These are phyloP conservation scores for Umbilicus rupestris DNA, from an alignment of 164 flowering plant species.

Conservation along the genomic window DNA sequence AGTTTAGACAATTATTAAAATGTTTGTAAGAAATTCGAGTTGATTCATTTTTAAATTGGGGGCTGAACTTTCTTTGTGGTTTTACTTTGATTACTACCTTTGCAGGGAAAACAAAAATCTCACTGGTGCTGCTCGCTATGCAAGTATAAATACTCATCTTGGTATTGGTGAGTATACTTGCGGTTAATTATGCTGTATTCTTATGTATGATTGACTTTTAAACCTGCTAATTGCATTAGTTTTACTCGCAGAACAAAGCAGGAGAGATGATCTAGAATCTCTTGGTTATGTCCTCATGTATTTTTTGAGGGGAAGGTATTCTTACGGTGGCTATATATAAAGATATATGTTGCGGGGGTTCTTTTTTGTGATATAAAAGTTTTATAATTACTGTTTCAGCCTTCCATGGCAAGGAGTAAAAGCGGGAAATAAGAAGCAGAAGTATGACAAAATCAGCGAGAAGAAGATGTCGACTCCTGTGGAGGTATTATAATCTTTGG, in stretches of 20 bases:
- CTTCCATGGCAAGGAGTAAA: slow-evolving; percentile 12
- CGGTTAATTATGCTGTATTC: neutral
- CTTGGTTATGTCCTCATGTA: slow-evolving; percentile 51
- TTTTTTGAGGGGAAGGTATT: slow-evolving; percentile 45
- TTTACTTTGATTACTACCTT: neutral
- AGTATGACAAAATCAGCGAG: slow-evolving; percentile 61
- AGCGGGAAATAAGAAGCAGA: slow-evolving; percentile 30
- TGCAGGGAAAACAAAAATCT: slow-evolving; percentile 45
- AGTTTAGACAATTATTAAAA: too few species aligned
- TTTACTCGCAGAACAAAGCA: slow-evolving; percentile 34
- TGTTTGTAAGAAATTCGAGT: slow-evolving; percentile 30
- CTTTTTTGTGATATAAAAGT: neutral
- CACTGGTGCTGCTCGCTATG: slow-evolving; percentile 49
- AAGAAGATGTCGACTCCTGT: slow-evolving; percentile 62
- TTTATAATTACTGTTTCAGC: slow-evolving; percentile 2
- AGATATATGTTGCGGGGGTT: slow-evolving; percentile 9
- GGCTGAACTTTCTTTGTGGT: slow-evolving; percentile 28
- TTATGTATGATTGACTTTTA: neutral
- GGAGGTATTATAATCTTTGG: slow-evolving; percentile 31
- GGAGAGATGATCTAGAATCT: slow-evolving; percentile 50
- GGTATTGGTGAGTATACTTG: slow-evolving; percentile 34
- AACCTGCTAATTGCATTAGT: neutral
- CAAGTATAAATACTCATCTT: slow-evolving; percentile 47
- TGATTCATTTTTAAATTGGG: slow-evolving; percentile 72
- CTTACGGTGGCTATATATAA: too few species aligned